Percentiles rank a stretch among this genome's conserved stretches.
These are phyloP conservation scores for Zygotorulaspora florentina DNA, from an alignment of 805 yeast species.

Conservation along the genomic window DNA sequence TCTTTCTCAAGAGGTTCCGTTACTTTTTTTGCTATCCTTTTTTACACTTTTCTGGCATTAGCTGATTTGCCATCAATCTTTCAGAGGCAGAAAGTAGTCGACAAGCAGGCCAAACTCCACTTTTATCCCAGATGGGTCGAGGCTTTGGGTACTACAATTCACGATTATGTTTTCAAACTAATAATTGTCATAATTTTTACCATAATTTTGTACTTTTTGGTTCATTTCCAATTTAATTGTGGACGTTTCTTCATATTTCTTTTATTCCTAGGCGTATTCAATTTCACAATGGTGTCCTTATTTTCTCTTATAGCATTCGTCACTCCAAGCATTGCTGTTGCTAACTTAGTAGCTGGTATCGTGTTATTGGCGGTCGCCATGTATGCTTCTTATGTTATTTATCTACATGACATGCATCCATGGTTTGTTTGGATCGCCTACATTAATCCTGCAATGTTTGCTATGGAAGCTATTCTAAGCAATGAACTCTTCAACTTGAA, in stretches of 20 bases:
- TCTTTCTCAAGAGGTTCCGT: conserved; percentile 52
- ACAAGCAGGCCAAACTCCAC: conserved; percentile 61
- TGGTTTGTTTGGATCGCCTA: conserved; percentile 71
- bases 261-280: conserved; percentile 41
- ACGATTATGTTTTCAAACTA: conserved; percentile 57
- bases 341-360: conserved; percentile 58
- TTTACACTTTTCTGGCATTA: conserved; percentile 55
- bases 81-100: conserved; percentile 50
- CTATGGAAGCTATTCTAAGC: conserved; percentile 59
- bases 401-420: conserved; percentile 55
- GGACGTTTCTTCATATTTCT: conserved; percentile 50
- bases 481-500: conserved; percentile 59
- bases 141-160: conserved; percentile 53
- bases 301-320: conserved; percentile 54
- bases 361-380: conserved; percentile 46
- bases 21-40: conserved; percentile 47
- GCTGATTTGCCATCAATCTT: conserved; percentile 50
- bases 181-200: conserved; percentile 41
- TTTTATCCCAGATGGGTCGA: conserved; percentile 66
- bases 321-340: conserved; percentile 47
- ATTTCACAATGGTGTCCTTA: conserved; percentile 46
- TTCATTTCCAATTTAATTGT: conserved; percentile 43
- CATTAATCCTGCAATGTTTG: conserved; percentile 53
- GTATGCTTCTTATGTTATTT: conserved; percentile 66
- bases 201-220: conserved; percentile 51